These are phyloP conservation scores for Cladosporium sp. DNA, from an alignment of 2,329 filamentous ascomycete species.

Conservation along the genomic window DNA sequence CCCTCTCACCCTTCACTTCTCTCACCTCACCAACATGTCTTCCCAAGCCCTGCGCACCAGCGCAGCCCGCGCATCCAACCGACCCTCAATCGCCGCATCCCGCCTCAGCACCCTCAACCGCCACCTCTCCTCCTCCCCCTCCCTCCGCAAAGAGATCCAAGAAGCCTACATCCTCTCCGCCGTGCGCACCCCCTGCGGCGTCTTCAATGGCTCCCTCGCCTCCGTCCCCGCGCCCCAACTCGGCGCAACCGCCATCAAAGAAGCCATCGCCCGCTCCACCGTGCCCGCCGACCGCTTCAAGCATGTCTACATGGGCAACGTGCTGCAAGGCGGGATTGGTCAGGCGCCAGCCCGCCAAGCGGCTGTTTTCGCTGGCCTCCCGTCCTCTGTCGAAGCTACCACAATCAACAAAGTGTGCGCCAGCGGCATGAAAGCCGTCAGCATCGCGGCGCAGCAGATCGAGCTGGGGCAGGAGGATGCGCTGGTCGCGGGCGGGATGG, in stretches of 20 bases:
- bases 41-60: constrained; percentile 7
- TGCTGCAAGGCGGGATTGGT: constrained; percentile 76
- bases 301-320: constrained; percentile 97
- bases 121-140: constrained; percentile 48
- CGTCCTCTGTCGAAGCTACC: constrained; percentile 75
- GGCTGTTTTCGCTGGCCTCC: constrained; percentile 78
- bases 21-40: not conserved
- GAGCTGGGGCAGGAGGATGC: constrained; percentile 85
- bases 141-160: constrained; percentile 62
- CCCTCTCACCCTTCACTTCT: not conserved
- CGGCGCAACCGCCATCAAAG: constrained; percentile 86
- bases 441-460: constrained; percentile 87
- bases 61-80: not conserved
- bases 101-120: constrained; percentile 18
- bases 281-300: constrained; percentile 77
- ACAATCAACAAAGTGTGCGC: constrained; percentile 99
- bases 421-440: constrained; percentile 88
- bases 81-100: constrained; percentile 2
- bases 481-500: constrained; percentile 92
- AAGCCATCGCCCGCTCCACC: constrained; percentile 79
- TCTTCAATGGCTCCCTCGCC: constrained; percentile 93
- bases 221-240: constrained; percentile 82
- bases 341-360: constrained; percentile 93
- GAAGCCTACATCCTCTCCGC: constrained; percentile 94
- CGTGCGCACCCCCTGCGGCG: constrained; percentile 82